Evolutionary conservation across 305 asterid genomes (phyloP), one percentile per base, ranked within the genome.

Genomic region (Withania somnifera): DNA sequence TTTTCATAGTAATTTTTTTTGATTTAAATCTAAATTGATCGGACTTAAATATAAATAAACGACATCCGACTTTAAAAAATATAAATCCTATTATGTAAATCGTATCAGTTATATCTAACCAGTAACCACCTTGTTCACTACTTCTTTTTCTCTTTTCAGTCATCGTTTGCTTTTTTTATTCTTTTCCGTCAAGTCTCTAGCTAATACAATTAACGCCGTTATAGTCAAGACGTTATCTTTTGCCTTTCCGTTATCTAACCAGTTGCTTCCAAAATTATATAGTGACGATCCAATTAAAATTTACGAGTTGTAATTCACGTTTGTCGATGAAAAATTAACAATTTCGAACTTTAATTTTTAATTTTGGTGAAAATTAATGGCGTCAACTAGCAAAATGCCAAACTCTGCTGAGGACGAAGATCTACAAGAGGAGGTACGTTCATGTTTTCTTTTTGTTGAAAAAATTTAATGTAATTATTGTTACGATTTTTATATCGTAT

Each of bases 371-470:
- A 32, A 54, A 42, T 80, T 20, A 50, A 85, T 79, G 90, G 86
- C 88, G 22, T 87, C 90, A 79, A 78, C 84, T 40, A 81, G 87
- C 66, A 80, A 68, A 82, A 66, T n/a, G 30, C 50, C 40, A 40
- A 54, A 54, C 63, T 17, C 22, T 69, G 50, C 51, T 10, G 82
- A 82, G 54, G 89, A 79, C 2, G 85, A 85, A 15, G 77, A 87
- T 71, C 87, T 77, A 17, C 87, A 83, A 30, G 86, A 85, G 79
- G 84, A 82, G 90, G 90, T 81, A 79, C 26, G 51, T 36, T 0
- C 11, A 52, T 36, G 10, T 47, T 0, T 14, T 0, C n/a, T 38
- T 40, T 11, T 15, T 0, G 11, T 66, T 36, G 4, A 42, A 8
- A 32, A 58, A 36, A 14, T 71, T 32, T 34, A 6, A 14, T 47